Evolutionary conservation across 2,329 filamentous ascomycete genomes (phyloP).

Genomic region (Cladosporium sp.): DNA sequence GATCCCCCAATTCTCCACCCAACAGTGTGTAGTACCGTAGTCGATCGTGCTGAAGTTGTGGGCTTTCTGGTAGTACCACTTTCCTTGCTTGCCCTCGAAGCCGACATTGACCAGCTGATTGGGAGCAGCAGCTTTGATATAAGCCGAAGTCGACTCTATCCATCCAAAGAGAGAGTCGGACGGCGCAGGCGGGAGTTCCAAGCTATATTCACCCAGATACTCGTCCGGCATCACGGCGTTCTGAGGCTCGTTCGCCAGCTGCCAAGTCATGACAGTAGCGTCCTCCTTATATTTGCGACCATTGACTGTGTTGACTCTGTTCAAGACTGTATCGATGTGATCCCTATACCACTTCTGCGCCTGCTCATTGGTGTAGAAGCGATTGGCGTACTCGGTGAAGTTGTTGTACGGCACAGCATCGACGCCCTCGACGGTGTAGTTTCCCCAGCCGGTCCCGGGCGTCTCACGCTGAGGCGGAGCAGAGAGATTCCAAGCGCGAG

Average conservation of each 20-base stretch:
- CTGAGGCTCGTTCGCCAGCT: constrained; percentile 46
- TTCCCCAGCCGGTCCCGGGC: constrained; percentile 44
- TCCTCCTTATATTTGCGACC: constrained; percentile 42
- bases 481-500: constrained; percentile 42
- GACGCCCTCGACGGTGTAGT: constrained; percentile 40
- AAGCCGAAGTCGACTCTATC: constrained; percentile 41
- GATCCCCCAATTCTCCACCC: constrained; percentile 45
- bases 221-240: constrained; percentile 29
- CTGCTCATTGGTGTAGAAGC: constrained; percentile 40
- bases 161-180: constrained; percentile 42
- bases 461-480: constrained; percentile 38
- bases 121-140: constrained; percentile 41
- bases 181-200: constrained; percentile 35
- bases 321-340: constrained; percentile 42
- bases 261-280: constrained; percentile 46
- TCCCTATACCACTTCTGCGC: constrained; percentile 42
- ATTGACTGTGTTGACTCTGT: constrained; percentile 42
- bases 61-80: constrained; percentile 43
- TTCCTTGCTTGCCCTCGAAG: constrained; percentile 44
- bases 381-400: constrained; percentile 36
- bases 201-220: constrained; percentile 35
- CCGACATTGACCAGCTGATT: constrained; percentile 44
- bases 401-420: constrained; percentile 37
- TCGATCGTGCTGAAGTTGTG: constrained; percentile 42
- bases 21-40: constrained; percentile 45